Evolutionary conservation across 768 basidiomycete species (phyloP), one percentile per base, ranked within the genome.

Genomic region (Cystobasidium tubakii): DNA sequence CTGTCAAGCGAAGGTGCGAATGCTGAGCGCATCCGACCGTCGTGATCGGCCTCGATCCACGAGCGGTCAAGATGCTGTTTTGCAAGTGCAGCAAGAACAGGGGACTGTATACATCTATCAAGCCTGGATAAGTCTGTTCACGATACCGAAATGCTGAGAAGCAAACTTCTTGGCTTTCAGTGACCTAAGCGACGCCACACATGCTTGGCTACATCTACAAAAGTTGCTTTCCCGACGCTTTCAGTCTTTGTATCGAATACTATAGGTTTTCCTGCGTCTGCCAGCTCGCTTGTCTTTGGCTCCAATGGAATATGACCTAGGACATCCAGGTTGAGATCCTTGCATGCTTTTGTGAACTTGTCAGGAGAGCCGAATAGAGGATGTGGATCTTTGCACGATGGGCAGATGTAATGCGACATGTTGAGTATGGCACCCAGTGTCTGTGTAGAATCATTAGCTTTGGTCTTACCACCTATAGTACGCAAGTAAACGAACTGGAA

Each of bases 401-500:
- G 85, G 77, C 91, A 93, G 33, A 88, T 83, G 80, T 88, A 94
- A 81, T 90, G 86, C 0, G 92, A 86, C 83, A 93, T 89, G 80
- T 98, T 97, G 54, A 97, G 87, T 0, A 97, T 82, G 0, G 91
- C 84, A 9, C 95, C 95, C 1, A 87, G 86, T 73, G 96, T 90
- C 93, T 96, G 75, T 4, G 21, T 15, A 39, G 23, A 25, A 31
- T 9, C 43, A 21, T 60, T 12, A 60, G 65, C 7, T 50, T 50
- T 19, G 21, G 46, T 21, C 4, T 9, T n/a, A 21, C n/a, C n/a
- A n/a, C 21, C 39, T 39, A 6, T 6, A 6, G 39, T 39, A 39
- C 60, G 54, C 21, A 54, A 23, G 17, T 43, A 17, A 9, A 82
- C 88, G 66, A 78, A 95, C 92, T 0, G 95, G 94, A 0, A 97